Evolutionary conservation across 805 yeast species (phyloP).

Genomic region (Candida lessepsii): DNA sequence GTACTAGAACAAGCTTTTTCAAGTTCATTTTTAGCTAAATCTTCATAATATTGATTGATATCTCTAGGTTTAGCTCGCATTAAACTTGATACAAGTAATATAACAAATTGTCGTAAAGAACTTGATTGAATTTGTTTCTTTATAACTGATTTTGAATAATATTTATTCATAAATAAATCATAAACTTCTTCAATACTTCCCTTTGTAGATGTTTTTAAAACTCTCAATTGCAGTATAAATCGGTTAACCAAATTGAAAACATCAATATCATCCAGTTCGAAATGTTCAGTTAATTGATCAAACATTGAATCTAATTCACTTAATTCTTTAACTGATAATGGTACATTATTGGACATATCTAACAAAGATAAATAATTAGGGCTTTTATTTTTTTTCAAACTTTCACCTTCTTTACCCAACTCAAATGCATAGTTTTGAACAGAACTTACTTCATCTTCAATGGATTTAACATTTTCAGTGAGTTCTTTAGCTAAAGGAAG

Average conservation of each 20-base stretch:
- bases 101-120: conserved; percentile 10
- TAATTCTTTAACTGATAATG: conserved; percentile 23
- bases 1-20: conserved; percentile 11
- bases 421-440: conserved; percentile 30
- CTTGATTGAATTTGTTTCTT: conserved; percentile 9
- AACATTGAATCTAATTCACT: conserved; percentile 41
- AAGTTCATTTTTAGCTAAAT: conserved; percentile 4
- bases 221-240: neutral
- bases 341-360: conserved; percentile 22
- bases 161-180: conserved; percentile 1
- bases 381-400: neutral
- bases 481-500: conserved; percentile 10
- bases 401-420: conserved; percentile 22
- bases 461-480: neutral
- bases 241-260: conserved; percentile 3
- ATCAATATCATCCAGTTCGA: conserved; percentile 20
- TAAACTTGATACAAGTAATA: conserved; percentile 15
- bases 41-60: conserved; percentile 1
- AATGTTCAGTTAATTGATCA: conserved; percentile 30
- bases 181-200: conserved; percentile 6
- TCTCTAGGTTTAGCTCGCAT: conserved; percentile 12
- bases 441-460: neutral
- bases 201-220: no score
- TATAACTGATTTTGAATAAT: conserved; percentile 6
- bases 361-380: conserved; percentile 15